Evolutionary conservation across 495 filamentous ascomycete genomes (phyloP).

Genomic region (Zalerion maritima): DNA sequence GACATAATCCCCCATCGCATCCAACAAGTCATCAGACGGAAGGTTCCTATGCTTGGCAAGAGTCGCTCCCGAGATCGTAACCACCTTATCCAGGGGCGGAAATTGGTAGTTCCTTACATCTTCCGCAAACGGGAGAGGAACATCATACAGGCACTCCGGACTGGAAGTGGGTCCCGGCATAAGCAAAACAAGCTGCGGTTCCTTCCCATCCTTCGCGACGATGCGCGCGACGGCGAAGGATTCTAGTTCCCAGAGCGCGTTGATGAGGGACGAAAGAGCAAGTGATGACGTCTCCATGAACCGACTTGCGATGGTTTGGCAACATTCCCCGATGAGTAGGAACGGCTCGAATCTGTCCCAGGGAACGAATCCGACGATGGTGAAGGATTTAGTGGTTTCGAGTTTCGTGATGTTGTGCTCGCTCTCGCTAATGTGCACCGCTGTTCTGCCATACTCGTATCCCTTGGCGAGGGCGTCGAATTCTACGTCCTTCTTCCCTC

Average conservation of each 20-base stretch:
- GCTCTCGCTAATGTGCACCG: slow-evolving; percentile 71
- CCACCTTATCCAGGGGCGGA: slow-evolving; percentile 73
- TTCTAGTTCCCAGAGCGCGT: slow-evolving; percentile 72
- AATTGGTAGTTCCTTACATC: slow-evolving; percentile 83
- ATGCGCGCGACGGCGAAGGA: slow-evolving; percentile 79
- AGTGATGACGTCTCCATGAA: slow-evolving; percentile 61
- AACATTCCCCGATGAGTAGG: slow-evolving; percentile 64
- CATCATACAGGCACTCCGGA: slow-evolving; percentile 77
- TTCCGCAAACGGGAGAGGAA: slow-evolving; percentile 88
- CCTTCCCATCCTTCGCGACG: slow-evolving; percentile 64
- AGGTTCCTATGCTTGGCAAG: slow-evolving; percentile 77
- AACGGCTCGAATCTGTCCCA: slow-evolving; percentile 67
- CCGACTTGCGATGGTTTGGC: slow-evolving; percentile 57
- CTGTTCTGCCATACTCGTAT: slow-evolving; percentile 86
- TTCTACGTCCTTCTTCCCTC: slow-evolving; percentile 73
- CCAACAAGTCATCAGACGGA: slow-evolving; percentile 54
- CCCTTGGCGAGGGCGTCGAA: slow-evolving; percentile 79
- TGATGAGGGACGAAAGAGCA: slow-evolving; percentile 79
- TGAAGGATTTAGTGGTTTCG: slow-evolving; percentile 57
- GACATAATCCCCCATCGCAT: slow-evolving; percentile 81
- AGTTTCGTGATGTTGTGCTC: slow-evolving; percentile 72
- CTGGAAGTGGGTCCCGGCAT: slow-evolving; percentile 68
- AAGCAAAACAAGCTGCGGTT: slow-evolving; percentile 66
- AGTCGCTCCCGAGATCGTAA: slow-evolving; percentile 77
- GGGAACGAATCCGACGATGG: slow-evolving; percentile 76